These are phyloP conservation scores for Lachnellula hyalina DNA, from an alignment of 2,329 filamentous ascomycete species.

Conservation along the genomic window DNA sequence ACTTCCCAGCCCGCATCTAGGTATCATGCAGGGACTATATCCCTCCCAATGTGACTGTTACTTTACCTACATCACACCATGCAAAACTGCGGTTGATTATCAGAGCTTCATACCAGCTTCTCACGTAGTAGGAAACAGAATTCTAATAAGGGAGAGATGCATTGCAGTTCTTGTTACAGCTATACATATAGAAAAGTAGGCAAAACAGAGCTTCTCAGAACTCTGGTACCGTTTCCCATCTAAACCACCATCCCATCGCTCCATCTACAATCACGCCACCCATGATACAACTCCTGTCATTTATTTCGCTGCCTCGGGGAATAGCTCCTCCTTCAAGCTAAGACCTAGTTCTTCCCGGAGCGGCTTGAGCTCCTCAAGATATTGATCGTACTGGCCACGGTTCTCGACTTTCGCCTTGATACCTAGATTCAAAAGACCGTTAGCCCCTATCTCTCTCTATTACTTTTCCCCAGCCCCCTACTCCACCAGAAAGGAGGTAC, in stretches of 20 bases:
- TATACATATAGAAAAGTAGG: slow-evolving; percentile 29
- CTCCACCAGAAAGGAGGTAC: slow-evolving; percentile 27
- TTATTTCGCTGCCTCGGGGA: slow-evolving; percentile 52
- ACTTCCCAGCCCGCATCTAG: too few species aligned
- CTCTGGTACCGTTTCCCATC: slow-evolving; percentile 15
- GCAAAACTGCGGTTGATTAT: neutral
- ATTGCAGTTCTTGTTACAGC: slow-evolving; percentile 32
- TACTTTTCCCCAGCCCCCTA: neutral
- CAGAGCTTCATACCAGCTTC: neutral
- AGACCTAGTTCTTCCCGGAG: slow-evolving; percentile 92
- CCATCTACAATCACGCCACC: slow-evolving; percentile 20
- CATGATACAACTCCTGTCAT: slow-evolving; percentile 12
- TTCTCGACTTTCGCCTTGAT: slow-evolving; percentile 99
- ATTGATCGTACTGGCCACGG: slow-evolving; percentile 94
- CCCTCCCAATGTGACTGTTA: neutral
- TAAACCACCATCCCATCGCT: slow-evolving; percentile 13
- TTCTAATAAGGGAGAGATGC: slow-evolving; percentile 20
- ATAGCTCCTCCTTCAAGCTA: slow-evolving; percentile 86
- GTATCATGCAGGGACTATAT: too few species aligned
- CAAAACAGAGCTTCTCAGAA: slow-evolving; percentile 20
- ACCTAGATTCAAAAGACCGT: slow-evolving; percentile 47
- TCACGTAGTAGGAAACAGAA: neutral
- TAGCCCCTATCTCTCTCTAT: slow-evolving; percentile 9
- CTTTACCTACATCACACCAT: neutral
- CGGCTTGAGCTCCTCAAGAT: slow-evolving; percentile 86